Evolutionary conservation across 768 basidiomycete species (phyloP).

Genomic region (Psilocybe cyanescens): DNA sequence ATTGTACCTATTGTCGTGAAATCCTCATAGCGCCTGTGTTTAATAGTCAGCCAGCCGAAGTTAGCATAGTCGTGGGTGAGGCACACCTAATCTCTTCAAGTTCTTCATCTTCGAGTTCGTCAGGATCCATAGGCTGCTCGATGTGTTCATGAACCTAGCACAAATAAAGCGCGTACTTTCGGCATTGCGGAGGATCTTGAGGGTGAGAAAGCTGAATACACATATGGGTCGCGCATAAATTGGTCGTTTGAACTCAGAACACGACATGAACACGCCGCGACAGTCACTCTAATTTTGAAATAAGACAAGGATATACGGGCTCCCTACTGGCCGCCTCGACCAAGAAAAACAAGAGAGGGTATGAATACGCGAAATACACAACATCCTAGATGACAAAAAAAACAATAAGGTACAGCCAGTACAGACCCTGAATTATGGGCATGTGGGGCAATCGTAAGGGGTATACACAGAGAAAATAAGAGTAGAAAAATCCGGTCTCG

Average conservation of each 20-base stretch:
- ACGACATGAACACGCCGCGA: too few relatives aligned
- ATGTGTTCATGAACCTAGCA: conserved; percentile 2
- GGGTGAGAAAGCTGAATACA: conserved; percentile 8
- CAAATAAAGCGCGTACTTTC: background rate
- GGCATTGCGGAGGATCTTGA: conserved; percentile 11
- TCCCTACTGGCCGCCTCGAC: background rate
- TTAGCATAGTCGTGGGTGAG: background rate
- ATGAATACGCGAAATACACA: background rate
- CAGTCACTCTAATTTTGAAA: background rate
- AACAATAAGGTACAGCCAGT: background rate
- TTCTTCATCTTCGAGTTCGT: conserved; percentile 66
- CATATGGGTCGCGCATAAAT: background rate
- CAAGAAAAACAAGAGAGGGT: background rate
- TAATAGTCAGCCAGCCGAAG: conserved; percentile 17
- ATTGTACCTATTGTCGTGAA: conserved; percentile 87
- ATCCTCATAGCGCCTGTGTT: conserved; percentile 85
- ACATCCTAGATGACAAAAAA: background rate
- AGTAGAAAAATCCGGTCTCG: background rate
- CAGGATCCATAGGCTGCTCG: conserved; percentile 37
- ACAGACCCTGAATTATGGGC: background rate
- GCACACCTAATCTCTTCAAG: conserved; percentile 67
- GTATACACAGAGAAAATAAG: background rate
- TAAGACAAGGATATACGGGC: background rate
- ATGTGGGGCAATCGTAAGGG: background rate
- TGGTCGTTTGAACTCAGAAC: too few relatives aligned